Base-by-base conservation (phyloP, 2,329 filamentous ascomycete genomes). In the Fusarium pilosicola region DNA sequence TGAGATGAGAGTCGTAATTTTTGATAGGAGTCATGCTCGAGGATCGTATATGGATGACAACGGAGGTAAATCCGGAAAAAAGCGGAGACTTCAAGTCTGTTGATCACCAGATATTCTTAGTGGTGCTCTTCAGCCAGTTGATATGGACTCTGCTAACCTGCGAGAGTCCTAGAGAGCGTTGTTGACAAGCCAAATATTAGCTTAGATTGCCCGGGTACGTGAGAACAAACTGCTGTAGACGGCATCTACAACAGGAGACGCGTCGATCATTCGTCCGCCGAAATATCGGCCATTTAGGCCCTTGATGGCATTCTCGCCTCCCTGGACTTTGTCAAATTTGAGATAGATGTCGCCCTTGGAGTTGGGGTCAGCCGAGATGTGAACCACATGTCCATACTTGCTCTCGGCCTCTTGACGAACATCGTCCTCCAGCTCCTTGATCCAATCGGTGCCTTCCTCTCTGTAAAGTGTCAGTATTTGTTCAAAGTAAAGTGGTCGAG, bases 181-280 rank as follows among this genome's bases (percentile, higher is more conserved):
- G 74, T 82, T 79, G 82, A 81, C 80, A 82, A 81, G 83, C 84
- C 84, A 84, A 69, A 81, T 75, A 88, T 89, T 89, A 90, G 87
- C 86, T 85, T 88, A 95, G 79, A 95, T 93, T 83, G 93, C 93
- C 84, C 93, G 93, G 78, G 93, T 94, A 83, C 93, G 92, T 84
- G 93, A 93, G 87, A 96, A 97, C 85, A 97, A 90, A 88, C 93
- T 97, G 90, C 94, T 96, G 91, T 98, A 99, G 86, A 99, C 94
- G 80, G 96, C 96, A 85, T 99, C 96, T 83, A 98, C 96, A 85
- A 99, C 94, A 83, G 95, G 96, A 75, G 95, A 93, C 78, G 96
- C 96, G 82, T 93, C 96, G 83, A 99, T 97, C 87, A 94, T 94
- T 80, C 92, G 91, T 79, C 94, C 94, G 81, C 94, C 96, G 84